Base-by-base conservation (phyloP, 306 rosid genomes). In the Vicia faba region DNA sequence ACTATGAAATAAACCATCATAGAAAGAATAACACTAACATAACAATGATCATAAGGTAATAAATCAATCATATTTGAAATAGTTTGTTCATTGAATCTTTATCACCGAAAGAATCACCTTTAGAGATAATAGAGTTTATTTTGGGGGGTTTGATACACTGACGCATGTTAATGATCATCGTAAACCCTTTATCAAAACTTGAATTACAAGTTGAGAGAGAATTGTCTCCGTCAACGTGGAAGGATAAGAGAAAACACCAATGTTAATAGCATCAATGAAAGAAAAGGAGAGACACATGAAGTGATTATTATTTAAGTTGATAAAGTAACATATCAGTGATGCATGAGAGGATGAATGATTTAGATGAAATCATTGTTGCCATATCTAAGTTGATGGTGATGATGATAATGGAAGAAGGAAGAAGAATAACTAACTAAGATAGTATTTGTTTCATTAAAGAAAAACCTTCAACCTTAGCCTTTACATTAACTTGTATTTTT, bases 1-100 rank as follows among this genome's bases (percentile, higher is more conserved):
- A 28, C 5, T 3, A 28, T 3, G 3, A 28, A 28, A 28, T 4
- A 28, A 28, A 28, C 1, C 31, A 28, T 28, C 31, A 60, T 79
- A 15, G 86, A 79, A 79, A 84, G 25, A 23, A 23, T 23, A n/a
- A 93, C 77, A 23, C 87, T 88, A 33, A 93, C 95, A 41, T 89
- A 45, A 79, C 89, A 93, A 33, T 88, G 96, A 66, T 89, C 91
- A 25, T 97, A 93, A 11, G 96, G 98, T 2, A 93, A 85, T 72
- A 93, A 64, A 0, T 97, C 98, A 3, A 93, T 83, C 97, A 90
- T 93, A 7, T 92, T 83, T 25, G 96, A 93, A 56, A 93, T 90
- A n/a, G 99, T 93, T 75, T 90, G 90, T 76, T 89, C 95, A 93
- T 90, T 39, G 97, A 90, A 64, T 90, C 95, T 83, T 73, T 83